Conservation (phyloP, 768 basidiomycete genomes). For the Kwoniella shandongensis region DNA sequence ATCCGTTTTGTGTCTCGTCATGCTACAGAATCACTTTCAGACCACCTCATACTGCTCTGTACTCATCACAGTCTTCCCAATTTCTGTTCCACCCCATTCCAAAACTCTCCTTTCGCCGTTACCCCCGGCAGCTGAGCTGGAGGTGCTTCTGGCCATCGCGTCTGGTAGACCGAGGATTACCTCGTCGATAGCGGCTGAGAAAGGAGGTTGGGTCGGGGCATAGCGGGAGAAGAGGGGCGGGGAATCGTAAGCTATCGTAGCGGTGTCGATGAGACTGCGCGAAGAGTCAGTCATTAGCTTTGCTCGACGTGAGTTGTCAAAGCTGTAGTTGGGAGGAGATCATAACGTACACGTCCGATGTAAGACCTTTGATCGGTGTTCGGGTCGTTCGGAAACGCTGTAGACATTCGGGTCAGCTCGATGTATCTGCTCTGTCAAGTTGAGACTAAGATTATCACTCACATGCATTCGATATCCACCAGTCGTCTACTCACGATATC, state of each 20-base stretch:
- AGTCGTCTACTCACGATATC: slow-evolving; percentile 2
- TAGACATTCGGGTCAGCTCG: neutral
- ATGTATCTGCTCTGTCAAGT: neutral
- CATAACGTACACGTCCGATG: slow-evolving; percentile 55
- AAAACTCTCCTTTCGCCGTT: slow-evolving; percentile 2
- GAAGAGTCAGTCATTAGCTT: neutral
- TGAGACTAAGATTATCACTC: slow-evolving; percentile 1
- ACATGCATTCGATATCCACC: slow-evolving; percentile 70
- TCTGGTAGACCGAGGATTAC: slow-evolving; percentile 14
- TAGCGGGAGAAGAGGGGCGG: slow-evolving; percentile 61
- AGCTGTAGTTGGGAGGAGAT: too few relatives aligned
- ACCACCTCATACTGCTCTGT: slow-evolving; percentile 4
- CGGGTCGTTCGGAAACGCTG: slow-evolving; percentile 69
- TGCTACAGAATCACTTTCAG: neutral
- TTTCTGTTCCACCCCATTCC: slow-evolving; percentile 14
- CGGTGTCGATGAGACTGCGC: slow-evolving; percentile 68
- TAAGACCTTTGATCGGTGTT: slow-evolving; percentile 80
- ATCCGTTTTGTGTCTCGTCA: too few relatives aligned
- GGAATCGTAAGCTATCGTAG: slow-evolving; percentile 64
- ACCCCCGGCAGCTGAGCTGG: neutral
- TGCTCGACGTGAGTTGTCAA: neutral
- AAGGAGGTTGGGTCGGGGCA: slow-evolving; percentile 59
- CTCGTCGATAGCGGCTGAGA: slow-evolving; percentile 24
- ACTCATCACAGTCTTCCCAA: neutral
- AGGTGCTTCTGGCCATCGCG: neutral